Evolutionary conservation across 139 green algal genomes (phyloP), one percentile per base, ranked within the genome.

Genomic region (Chlorella sp.): DNA sequence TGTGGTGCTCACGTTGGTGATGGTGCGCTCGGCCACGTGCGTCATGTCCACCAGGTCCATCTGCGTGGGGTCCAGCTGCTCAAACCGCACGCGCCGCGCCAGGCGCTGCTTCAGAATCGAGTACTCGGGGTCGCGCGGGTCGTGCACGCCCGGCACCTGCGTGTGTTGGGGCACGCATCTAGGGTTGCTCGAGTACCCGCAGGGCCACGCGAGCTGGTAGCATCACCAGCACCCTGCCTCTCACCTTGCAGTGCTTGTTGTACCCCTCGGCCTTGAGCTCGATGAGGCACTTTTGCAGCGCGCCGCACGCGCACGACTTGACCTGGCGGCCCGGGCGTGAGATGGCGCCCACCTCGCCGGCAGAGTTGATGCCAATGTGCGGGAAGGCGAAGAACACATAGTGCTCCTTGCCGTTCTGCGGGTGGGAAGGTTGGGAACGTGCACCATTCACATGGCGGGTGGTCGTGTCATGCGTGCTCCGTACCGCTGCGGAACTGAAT

Each of bases 321-420:
- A 80, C 81, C 32, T 77, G 72, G 65, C 82, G 77, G 23, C 82
- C 82, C 2, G 82, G 82, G 69, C 92, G 89, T 6, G 79, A 77
- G 65, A 95, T 89, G 71, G 73, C 74, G 68, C 92, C 92, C 31
- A 94, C 66, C 66, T 87, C 77, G 60, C 90, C 87, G 4, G 70
- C 35, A 61, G 70, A 62, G 78, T 94, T 86, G 62, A 97, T 91
- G 72, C 84, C 87, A 74, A 96, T 93, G 86, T 97, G 92, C 26
- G 92, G 92, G 82, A 96, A 94, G 72, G 88, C 89, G 62, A 96
- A 95, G 85, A 97, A 96, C 27, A 77, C 72, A 31, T 77, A 77
- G 35, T 59, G 63, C 72, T 77, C 72, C 68, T 72, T 61, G 36
- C 89, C 89, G 29, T 71, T 62, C 67, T 72, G 67, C n/a, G 27